phyloP scores from a whole-genome alignment of 495 filamentous ascomycete genomes.

The Lasiosphaeris hirsuta region DNA sequence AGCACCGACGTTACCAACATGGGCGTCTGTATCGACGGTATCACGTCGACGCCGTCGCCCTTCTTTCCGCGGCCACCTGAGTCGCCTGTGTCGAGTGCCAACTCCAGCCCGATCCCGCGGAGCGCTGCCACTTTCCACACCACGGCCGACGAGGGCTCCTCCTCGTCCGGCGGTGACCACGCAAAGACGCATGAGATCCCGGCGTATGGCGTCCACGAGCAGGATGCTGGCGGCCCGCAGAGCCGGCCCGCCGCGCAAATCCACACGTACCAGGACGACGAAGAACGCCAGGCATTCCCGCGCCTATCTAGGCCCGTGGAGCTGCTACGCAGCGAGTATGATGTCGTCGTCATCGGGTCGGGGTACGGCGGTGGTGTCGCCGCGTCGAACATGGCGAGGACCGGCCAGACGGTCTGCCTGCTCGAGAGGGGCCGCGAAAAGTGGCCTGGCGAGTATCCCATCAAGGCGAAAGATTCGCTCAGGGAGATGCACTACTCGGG shows the following conservation, averaged over 20 bases:
- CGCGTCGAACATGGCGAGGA: slow-evolving; percentile 61
- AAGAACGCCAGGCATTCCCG: slow-evolving; percentile 39
- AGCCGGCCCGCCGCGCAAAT: slow-evolving; percentile 34
- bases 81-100: slow-evolving; percentile 13
- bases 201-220: slow-evolving; percentile 18
- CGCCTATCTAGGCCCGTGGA: slow-evolving; percentile 55
- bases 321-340: slow-evolving; percentile 55
- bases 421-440: slow-evolving; percentile 61
- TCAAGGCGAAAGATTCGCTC: slow-evolving; percentile 39
- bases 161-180: background rate
- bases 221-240: slow-evolving; percentile 33
- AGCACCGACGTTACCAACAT: slow-evolving; percentile 4
- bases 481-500: slow-evolving; percentile 55
- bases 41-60: background rate
- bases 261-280: slow-evolving; percentile 42
- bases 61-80: slow-evolving; percentile 2
- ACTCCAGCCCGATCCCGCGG: slow-evolving; percentile 2
- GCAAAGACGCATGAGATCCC: slow-evolving; percentile 14
- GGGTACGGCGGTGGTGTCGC: slow-evolving; percentile 67
- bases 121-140: background rate
- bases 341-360: slow-evolving; percentile 64
- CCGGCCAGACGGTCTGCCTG: slow-evolving; percentile 57
- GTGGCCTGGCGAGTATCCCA: slow-evolving; percentile 65
- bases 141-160: background rate
- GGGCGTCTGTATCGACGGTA: background rate